A percentile compares a stretch with the other conserved stretches of the same genome.
phyloP scores from a whole-genome alignment of 495 filamentous ascomycete genomes.

The Penicillium lagena region DNA sequence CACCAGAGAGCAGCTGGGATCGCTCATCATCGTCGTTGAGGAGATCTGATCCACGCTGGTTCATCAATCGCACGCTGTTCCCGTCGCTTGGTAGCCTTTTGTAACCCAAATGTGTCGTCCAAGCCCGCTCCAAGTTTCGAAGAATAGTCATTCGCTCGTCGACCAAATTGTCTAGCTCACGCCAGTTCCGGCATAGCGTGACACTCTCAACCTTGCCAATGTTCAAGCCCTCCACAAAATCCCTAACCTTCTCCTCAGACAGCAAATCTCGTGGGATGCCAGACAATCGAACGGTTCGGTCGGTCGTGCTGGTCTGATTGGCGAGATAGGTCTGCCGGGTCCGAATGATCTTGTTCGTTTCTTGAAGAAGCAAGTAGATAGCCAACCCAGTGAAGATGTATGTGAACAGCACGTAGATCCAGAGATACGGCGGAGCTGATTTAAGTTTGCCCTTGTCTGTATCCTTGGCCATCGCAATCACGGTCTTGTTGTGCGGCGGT shows the following conservation, averaged over 20 bases:
- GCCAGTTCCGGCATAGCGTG: constrained; percentile 83
- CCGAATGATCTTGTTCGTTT: constrained; percentile 77
- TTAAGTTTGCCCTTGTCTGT: constrained; percentile 25
- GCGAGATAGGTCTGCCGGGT: constrained; percentile 88
- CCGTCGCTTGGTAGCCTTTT: constrained; percentile 40
- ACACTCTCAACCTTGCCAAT: constrained; percentile 94
- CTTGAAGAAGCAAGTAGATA: constrained; percentile 72
- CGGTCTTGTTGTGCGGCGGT: constrained; percentile 8
- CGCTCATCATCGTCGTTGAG: constrained; percentile 40
- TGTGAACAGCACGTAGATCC: constrained; percentile 86
- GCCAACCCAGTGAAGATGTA: constrained; percentile 83
- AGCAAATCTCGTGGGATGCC: constrained; percentile 77
- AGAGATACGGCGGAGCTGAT: constrained; percentile 57
- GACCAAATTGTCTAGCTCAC: constrained; percentile 69
- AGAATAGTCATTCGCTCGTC: constrained; percentile 58
- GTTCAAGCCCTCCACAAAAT: constrained; percentile 78
- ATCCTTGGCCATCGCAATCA: constrained; percentile 4
- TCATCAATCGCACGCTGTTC: constrained; percentile 44
- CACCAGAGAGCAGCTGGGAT: constrained; percentile 47
- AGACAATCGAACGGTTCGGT: constrained; percentile 86
- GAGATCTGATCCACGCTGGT: constrained; percentile 18
- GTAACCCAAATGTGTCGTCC: constrained; percentile 63
- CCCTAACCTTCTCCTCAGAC: constrained; percentile 76
- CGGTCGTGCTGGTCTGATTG: constrained; percentile 86
- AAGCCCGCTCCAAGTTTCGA: constrained; percentile 75